These are phyloP conservation scores for Penicillium sp. DNA, from an alignment of 2,329 filamentous ascomycete species.

Conservation along the genomic window DNA sequence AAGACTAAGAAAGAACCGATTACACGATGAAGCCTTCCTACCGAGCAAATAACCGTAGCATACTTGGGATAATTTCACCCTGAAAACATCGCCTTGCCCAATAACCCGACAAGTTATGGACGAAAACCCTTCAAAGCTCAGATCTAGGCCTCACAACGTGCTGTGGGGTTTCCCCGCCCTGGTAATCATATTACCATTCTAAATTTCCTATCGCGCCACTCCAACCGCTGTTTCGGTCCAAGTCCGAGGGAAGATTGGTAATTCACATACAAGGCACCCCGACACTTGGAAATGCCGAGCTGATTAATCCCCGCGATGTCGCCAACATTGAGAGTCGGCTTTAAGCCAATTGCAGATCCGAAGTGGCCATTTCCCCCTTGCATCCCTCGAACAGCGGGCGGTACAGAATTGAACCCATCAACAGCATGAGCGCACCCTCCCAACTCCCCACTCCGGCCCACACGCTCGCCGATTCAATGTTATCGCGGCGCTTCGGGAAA, in stretches of 20 bases:
- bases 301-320: slow-evolving; percentile 23
- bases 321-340: background rate
- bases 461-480: slow-evolving; percentile 60
- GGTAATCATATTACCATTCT: slow-evolving; percentile 9
- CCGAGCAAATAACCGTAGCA: no score
- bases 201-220: background rate
- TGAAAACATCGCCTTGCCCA: no score
- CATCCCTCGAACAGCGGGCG: background rate
- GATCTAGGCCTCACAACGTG: no score
- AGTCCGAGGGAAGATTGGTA: slow-evolving; percentile 19
- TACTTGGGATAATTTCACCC: no score
- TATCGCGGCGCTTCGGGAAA: slow-evolving; percentile 53
- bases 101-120: no score
- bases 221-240: slow-evolving; percentile 4
- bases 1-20: no score
- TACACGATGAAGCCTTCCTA: no score
- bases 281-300: slow-evolving; percentile 16
- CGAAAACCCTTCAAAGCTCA: no score
- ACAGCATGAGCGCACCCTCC: slow-evolving; percentile 33
- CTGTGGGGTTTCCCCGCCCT: slow-evolving; percentile 24
- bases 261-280: slow-evolving; percentile 4
- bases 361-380: background rate
- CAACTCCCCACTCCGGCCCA: slow-evolving; percentile 63
- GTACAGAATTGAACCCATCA: background rate
- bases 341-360: background rate